Conservation (phyloP, 345 rosid genomes). For the Syzygium aromaticum region DNA sequence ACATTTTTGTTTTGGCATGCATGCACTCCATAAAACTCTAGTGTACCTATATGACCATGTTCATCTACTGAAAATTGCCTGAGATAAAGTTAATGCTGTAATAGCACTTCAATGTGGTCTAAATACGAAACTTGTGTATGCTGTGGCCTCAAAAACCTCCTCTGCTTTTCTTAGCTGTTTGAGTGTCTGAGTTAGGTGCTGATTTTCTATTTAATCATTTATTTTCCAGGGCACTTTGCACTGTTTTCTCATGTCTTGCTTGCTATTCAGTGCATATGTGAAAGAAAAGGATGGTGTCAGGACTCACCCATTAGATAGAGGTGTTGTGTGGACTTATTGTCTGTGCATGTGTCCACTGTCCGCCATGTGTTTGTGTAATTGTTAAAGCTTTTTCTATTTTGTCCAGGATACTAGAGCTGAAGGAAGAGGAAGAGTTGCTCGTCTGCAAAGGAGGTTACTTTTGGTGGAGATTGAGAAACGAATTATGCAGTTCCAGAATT, state of each 20-base stretch:
- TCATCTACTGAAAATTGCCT: not conserved
- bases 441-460: slow-evolving; percentile 74
- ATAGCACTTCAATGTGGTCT: not conserved
- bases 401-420: slow-evolving; percentile 80
- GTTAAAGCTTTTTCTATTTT: not conserved
- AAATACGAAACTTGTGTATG: not conserved
- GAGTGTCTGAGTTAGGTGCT: not conserved
- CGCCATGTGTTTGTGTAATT: not conserved
- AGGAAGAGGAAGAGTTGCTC: slow-evolving; percentile 86
- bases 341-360: not conserved
- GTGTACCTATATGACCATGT: not conserved
- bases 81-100: not conserved
- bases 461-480: slow-evolving; percentile 77
- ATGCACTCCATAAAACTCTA: not conserved
- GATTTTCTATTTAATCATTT: not conserved
- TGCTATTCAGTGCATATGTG: not conserved
- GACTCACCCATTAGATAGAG: not conserved
- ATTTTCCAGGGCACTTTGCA: not conserved
- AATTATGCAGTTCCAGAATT: slow-evolving; percentile 70
- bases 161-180: not conserved
- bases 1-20: not conserved
- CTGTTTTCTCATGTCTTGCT: not conserved
- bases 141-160: not conserved
- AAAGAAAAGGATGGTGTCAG: not conserved
- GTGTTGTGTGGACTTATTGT: not conserved